Evolutionary conservation across 2,329 filamentous ascomycete species (phyloP).

Genomic region (Aspergillus terreus): DNA sequence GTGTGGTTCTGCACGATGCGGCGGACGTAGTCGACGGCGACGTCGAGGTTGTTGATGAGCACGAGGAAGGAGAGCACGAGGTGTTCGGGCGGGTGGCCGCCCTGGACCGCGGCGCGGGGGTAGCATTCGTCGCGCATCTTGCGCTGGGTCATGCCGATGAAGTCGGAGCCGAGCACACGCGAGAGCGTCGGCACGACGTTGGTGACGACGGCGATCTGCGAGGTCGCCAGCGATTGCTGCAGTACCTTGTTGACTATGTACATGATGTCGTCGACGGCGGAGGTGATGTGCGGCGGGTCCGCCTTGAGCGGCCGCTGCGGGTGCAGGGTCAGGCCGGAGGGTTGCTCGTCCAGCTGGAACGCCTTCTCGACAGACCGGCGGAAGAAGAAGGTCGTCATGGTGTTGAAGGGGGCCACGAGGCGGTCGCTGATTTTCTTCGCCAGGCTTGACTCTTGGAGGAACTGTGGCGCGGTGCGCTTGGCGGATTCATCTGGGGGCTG

Average conservation of each 20-base stretch:
- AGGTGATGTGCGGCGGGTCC: constrained; percentile 86
- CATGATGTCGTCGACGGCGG: constrained; percentile 97
- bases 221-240: constrained; percentile 80
- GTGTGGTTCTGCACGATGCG: constrained; percentile 75
- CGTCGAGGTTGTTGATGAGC: constrained; percentile 91
- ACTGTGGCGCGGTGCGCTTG: constrained; percentile 59
- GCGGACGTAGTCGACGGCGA: constrained; percentile 83
- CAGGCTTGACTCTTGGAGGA: constrained; percentile 75
- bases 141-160: constrained; percentile 93
- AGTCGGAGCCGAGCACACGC: constrained; percentile 80
- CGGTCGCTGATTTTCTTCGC: constrained; percentile 72
- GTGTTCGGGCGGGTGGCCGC: constrained; percentile 79
- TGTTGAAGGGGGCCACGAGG: constrained; percentile 77
- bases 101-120: constrained; percentile 72
- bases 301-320: constrained; percentile 67
- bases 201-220: constrained; percentile 72
- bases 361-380: constrained; percentile 94
- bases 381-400: constrained; percentile 95
- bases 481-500: constrained; percentile 49
- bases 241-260: constrained; percentile 95
- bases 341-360: constrained; percentile 91
- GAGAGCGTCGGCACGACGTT: constrained; percentile 75
- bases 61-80: constrained; percentile 87
- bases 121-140: constrained; percentile 98
- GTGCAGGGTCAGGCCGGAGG: constrained; percentile 73